Conservation (phyloP, 1,139 yeast species). For the Taphrina communis region DNA sequence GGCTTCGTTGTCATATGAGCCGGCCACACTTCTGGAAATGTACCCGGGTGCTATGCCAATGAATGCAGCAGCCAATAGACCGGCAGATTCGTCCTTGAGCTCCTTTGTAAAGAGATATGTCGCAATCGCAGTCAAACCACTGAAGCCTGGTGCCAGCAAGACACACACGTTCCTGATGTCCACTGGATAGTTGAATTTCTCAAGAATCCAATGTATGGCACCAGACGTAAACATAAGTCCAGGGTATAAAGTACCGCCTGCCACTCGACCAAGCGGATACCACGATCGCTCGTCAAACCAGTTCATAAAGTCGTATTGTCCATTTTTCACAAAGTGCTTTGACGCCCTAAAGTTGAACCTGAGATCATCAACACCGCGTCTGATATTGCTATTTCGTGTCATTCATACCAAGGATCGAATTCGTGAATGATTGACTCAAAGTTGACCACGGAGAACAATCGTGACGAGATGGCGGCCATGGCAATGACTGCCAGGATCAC, state of each 20-base stretch:
- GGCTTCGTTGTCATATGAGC: constrained; percentile 98
- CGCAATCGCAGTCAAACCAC: constrained; percentile 89
- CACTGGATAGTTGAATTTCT: constrained; percentile 73
- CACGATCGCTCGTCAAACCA: constrained; percentile 99
- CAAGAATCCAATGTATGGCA: constrained; percentile 76
- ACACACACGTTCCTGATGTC: constrained; percentile 97
- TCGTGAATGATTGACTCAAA: constrained; percentile 98
- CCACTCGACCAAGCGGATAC: constrained; percentile 98
- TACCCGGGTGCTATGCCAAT: constrained; percentile 99
- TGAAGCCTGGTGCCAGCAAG: constrained; percentile 92
- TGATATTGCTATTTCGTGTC: not conserved
- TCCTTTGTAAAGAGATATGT: constrained; percentile 90
- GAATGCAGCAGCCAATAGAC: constrained; percentile 87
- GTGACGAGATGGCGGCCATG: constrained; percentile 81
- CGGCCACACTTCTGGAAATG: constrained; percentile 97
- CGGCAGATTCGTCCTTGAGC: constrained; percentile 89
- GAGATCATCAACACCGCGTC: constrained; percentile 62
- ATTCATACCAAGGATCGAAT: constrained; percentile 54
- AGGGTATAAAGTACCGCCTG: constrained; percentile 98
- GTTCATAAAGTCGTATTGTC: constrained; percentile 87
- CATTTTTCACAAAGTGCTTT: constrained; percentile 79
- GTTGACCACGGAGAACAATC: constrained; percentile 71
- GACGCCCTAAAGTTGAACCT: constrained; percentile 99
- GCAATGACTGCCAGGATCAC: constrained; percentile 43
- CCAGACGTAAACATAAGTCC: constrained; percentile 98